Evolutionary conservation across 1,284 basidiomycete genomes (phyloP), one percentile per base, ranked within the genome.

Genomic region (Cutaneotrichosporon mucoides): DNA sequence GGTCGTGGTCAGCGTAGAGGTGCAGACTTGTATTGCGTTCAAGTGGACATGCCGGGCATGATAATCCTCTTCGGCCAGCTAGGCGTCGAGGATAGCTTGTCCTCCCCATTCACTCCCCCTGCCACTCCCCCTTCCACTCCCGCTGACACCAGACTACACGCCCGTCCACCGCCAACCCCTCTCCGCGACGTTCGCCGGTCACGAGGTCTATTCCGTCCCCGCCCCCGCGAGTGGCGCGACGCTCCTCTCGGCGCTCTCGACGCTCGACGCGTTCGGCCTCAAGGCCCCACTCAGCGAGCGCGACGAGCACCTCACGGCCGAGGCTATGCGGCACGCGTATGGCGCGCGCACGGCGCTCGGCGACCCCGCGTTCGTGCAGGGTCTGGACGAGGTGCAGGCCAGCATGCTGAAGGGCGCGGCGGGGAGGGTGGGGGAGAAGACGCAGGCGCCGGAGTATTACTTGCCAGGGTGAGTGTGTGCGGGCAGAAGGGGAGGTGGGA

Each of bases 191-290:
- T 77, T 68, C 56, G 58, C 64, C 12, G 68, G 63, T 10, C 61
- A 72, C 56, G 70, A 55, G 5, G 61, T 77, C 6, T 68, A 55
- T 55, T 67, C 72, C 0, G 47, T 66, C 1, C 73, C 73, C 0
- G 75, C 76, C 8, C 76, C 76, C 4, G 75, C 70, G 5, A 73
- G 71, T 1, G 74, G 74, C 1, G 68, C 69, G 0, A 67, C 73
- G 15, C 68, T 67, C 55, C 60, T 76, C 11, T 68, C 67, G 2
- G 69, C 71, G 24, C 67, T 76, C 59, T 66, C 65, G 4, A 72
- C 69, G 33, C 56, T 76, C 13, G 55, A 60, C 11, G 59, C 65
- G 10, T 68, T 68, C 24, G 52, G 62, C 10, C 50, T 59, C 7
- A 47, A 61, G 15, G 37, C 45, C 24, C 35, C 55, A 6, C 67